phyloP scores from a whole-genome alignment of 2,329 filamentous ascomycete species.

The Colletotrichum theobromicola region DNA sequence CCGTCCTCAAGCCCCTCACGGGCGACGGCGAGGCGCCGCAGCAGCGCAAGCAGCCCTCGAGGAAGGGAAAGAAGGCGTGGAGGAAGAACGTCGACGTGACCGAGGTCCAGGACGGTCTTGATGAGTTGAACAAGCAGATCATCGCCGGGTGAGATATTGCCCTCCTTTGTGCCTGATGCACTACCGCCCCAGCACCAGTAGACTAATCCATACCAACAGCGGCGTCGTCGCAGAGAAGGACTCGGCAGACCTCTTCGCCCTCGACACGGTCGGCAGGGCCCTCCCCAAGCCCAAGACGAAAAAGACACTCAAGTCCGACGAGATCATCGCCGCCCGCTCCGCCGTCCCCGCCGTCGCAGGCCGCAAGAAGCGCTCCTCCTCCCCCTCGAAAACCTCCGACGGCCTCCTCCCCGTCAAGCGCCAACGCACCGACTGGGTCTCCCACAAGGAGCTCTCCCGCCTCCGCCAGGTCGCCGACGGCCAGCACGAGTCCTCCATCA shows the following conservation, averaged over 20 bases:
- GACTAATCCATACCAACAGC: slow-evolving; percentile 48
- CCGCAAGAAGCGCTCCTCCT: slow-evolving; percentile 68
- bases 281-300: slow-evolving; percentile 68
- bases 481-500: slow-evolving; percentile 59
- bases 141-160: slow-evolving; percentile 74
- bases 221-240: slow-evolving; percentile 85
- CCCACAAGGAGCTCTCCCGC: slow-evolving; percentile 81
- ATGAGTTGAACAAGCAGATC: slow-evolving; percentile 85
- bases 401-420: slow-evolving; percentile 78
- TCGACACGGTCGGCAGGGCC: slow-evolving; percentile 78
- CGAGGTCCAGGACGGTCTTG: slow-evolving; percentile 82
- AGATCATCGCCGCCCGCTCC: slow-evolving; percentile 87
- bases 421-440: slow-evolving; percentile 78
- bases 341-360: slow-evolving; percentile 78
- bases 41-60: slow-evolving; percentile 85
- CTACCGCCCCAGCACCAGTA: not conserved
- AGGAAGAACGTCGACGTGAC: slow-evolving; percentile 96
- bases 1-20: slow-evolving; percentile 53
- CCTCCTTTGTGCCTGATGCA: not conserved
- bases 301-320: slow-evolving; percentile 86
- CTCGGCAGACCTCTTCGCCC: slow-evolving; percentile 82
- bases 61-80: slow-evolving; percentile 99
- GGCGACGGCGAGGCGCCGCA: slow-evolving; percentile 68
- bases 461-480: slow-evolving; percentile 82
- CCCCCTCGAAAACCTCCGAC: slow-evolving; percentile 69